Conservation (phyloP, 768 basidiomycete species). For the Termitomyces sp. region DNA sequence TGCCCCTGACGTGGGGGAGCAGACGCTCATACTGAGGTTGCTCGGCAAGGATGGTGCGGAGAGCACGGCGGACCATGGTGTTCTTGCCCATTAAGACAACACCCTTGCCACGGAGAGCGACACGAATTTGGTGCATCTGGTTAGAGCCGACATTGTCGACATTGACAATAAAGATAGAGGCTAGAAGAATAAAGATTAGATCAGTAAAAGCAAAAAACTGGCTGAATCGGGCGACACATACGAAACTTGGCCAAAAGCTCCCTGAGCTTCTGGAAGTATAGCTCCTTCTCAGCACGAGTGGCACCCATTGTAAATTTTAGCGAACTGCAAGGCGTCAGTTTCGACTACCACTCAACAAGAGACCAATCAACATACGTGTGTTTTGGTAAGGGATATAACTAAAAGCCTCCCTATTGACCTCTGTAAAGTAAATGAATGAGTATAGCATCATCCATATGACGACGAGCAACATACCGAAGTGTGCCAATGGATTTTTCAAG, state of each 20-base stretch:
- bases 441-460: not conserved
- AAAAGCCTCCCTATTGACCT: conserved; percentile 93
- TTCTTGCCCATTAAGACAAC: conserved; percentile 99
- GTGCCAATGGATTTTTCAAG: conserved; percentile 98
- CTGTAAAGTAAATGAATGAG: conserved; percentile 3
- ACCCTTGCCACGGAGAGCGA: conserved; percentile 93
- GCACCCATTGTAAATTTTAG: conserved; percentile 74
- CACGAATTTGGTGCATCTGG: conserved; percentile 98
- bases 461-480: conserved; percentile 42
- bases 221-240: conserved; percentile 34
- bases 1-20: conserved; percentile 92
- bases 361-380: conserved; percentile 9
- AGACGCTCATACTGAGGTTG: conserved; percentile 94
- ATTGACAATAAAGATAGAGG: conserved; percentile 98
- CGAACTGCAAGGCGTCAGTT: conserved; percentile 10
- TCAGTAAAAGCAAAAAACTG: not conserved
- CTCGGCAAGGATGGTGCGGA: conserved; percentile 86
- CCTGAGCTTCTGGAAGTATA: conserved; percentile 92
- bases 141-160: conserved; percentile 99
- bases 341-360: not conserved
- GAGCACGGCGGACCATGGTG: conserved; percentile 99
- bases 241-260: conserved; percentile 87
- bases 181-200: conserved; percentile 32
- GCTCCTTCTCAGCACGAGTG: conserved; percentile 81
- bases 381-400: conserved; percentile 23